These are phyloP conservation scores for Fusarium hostae DNA, from an alignment of 2,329 filamentous ascomycete genomes.

Conservation along the genomic window DNA sequence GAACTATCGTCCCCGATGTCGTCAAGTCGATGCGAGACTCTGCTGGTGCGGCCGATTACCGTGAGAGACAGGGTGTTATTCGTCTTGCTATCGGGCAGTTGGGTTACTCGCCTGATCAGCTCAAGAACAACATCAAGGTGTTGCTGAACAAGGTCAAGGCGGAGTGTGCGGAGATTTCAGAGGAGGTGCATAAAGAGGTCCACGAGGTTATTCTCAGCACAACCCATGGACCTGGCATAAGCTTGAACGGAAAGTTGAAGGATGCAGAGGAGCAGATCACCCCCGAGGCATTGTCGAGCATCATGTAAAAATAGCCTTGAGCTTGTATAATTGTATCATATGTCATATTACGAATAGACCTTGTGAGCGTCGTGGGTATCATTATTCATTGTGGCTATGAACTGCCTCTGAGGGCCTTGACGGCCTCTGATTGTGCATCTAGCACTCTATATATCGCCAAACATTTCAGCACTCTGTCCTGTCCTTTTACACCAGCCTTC, in stretches of 20 bases:
- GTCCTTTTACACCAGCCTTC: constrained; percentile 56
- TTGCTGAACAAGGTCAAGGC: constrained; percentile 82
- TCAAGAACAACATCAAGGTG: constrained; percentile 84
- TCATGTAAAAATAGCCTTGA: constrained; percentile 58
- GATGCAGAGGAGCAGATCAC: constrained; percentile 68
- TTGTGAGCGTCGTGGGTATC: constrained; percentile 45
- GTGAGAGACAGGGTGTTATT: constrained; percentile 85
- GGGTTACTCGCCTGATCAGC: constrained; percentile 85
- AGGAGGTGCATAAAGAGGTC: constrained; percentile 57
- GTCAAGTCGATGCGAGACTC: constrained; percentile 80
- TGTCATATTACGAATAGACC: constrained; percentile 46
- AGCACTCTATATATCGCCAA: constrained; percentile 65
- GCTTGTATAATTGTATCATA: constrained; percentile 54
- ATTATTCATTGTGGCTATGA: constrained; percentile 41
- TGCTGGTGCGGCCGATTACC: constrained; percentile 85
- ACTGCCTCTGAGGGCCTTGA: constrained; percentile 59
- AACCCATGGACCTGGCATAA: constrained; percentile 87
- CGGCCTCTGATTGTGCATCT: constrained; percentile 63
- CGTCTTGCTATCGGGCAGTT: constrained; percentile 92
- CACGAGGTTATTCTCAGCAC: constrained; percentile 82
- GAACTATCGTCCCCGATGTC: constrained; percentile 88
- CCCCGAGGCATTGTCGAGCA: constrained; percentile 62
- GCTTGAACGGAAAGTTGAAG: constrained; percentile 82
- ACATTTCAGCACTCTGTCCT: constrained; percentile 61
- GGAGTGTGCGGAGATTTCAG: constrained; percentile 78